These are phyloP conservation scores for Rhododendron henanense DNA, from an alignment of 148 eudicot species.

Conservation along the genomic window DNA sequence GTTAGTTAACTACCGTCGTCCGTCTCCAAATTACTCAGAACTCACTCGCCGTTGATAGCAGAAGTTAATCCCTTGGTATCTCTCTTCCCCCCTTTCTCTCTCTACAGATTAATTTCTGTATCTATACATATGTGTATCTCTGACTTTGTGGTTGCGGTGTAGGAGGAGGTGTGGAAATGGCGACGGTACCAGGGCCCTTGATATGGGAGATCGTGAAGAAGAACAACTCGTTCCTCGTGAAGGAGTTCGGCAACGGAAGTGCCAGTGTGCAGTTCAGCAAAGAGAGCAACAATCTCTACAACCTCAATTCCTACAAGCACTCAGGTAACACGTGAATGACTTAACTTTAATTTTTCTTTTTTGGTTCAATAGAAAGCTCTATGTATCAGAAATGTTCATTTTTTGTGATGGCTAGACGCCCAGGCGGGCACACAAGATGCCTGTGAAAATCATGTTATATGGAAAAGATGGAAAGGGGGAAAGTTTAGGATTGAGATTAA, in stretches of 20 bases:
- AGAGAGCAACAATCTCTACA: constrained; percentile 84
- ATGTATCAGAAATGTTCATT: background rate
- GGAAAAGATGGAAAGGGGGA: too few relatives aligned
- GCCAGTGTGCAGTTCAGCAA: constrained; percentile 73
- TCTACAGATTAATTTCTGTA: background rate
- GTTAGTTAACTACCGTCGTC: background rate
- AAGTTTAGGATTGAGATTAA: too few relatives aligned
- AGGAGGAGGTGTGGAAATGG: constrained; percentile 41
- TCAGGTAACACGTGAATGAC: constrained; percentile 43
- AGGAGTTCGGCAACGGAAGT: constrained; percentile 80
- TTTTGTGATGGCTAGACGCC: background rate
- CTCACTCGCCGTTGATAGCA: background rate
- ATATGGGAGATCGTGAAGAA: constrained; percentile 92
- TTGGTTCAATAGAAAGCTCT: background rate
- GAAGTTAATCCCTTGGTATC: background rate
- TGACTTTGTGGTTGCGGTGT: background rate
- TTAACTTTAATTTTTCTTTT: too few relatives aligned
- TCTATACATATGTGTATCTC: background rate
- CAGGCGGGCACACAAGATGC: too few relatives aligned
- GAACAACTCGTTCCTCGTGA: constrained; percentile 77
- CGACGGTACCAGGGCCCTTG: constrained; percentile 79
- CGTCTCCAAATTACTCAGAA: background rate
- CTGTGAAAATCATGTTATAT: too few relatives aligned
- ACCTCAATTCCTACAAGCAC: constrained; percentile 71
- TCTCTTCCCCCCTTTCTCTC: background rate